These are phyloP conservation scores for Aspergillus sp. DNA, from an alignment of 2,329 filamentous ascomycete species.

Conservation along the genomic window DNA sequence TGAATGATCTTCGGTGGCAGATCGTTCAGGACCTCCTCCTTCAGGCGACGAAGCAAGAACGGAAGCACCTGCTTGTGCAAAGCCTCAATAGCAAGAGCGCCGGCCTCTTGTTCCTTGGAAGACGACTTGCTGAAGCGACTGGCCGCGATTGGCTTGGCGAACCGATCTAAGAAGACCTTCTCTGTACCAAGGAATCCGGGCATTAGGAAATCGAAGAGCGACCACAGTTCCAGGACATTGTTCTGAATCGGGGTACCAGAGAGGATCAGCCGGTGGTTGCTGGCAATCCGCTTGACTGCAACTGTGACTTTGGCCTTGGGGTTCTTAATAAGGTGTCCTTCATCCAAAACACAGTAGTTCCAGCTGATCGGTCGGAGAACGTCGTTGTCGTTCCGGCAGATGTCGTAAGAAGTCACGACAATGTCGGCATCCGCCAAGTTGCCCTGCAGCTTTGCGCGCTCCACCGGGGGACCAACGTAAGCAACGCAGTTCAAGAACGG, in stretches of 20 bases:
- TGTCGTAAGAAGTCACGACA: conserved; percentile 96
- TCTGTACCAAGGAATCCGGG: conserved; percentile 94
- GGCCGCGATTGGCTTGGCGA: conserved; percentile 91
- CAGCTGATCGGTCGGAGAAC: conserved; percentile 79
- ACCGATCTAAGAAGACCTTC: conserved; percentile 94
- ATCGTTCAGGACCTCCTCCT: conserved; percentile 96
- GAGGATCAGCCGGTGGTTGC: conserved; percentile 93
- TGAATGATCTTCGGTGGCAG: conserved; percentile 97
- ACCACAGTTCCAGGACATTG: conserved; percentile 96
- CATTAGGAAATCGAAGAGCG: conserved; percentile 98
- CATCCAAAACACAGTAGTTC: conserved; percentile 97
- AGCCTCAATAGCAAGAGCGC: conserved; percentile 94
- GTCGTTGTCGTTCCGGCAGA: conserved; percentile 94
- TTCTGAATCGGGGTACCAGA: conserved; percentile 98
- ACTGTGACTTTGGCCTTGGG: conserved; percentile 94
- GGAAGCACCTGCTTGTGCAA: conserved; percentile 97
- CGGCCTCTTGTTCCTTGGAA: conserved; percentile 96
- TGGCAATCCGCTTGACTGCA: conserved; percentile 84
- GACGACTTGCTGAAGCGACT: conserved; percentile 96
- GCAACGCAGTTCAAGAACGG: conserved; percentile 88
- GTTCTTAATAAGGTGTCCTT: conserved; percentile 98
- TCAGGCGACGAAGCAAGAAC: conserved; percentile 91
- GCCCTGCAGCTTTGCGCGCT: conserved; percentile 71
- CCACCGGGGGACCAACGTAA: conserved; percentile 84
- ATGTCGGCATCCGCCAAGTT: conserved; percentile 79